A percentile compares a stretch with the other conserved stretches of the same genome.
phyloP scores from a whole-genome alignment of 1,139 yeast genomes.

The Sugiyamaella xylanicola region DNA sequence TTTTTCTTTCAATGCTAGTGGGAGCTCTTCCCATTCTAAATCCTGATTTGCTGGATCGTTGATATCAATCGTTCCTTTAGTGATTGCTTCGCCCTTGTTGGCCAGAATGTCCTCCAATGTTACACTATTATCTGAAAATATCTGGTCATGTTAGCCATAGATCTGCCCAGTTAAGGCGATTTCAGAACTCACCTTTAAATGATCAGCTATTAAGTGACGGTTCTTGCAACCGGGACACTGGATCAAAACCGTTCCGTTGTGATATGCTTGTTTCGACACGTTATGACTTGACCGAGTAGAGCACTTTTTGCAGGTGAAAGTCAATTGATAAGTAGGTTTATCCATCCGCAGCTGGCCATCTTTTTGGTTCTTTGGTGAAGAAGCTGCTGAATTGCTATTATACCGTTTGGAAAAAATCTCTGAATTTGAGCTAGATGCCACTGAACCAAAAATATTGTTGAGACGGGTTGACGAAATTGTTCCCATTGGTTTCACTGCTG shows the following conservation, averaged over 20 bases:
- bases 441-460: background rate
- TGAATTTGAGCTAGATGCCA: background rate
- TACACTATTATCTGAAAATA: conserved; percentile 73
- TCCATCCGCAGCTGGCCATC: conserved; percentile 29
- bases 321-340: conserved; percentile 79
- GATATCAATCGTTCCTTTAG: conserved; percentile 44
- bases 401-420: background rate
- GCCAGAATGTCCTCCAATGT: conserved; percentile 79
- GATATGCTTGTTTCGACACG: conserved; percentile 89
- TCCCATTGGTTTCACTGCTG: background rate
- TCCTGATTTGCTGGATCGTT: conserved; percentile 22
- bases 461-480: background rate
- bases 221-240: conserved; percentile 91
- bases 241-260: conserved; percentile 80
- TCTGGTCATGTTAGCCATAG: conserved; percentile 37
- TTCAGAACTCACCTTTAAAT: conserved; percentile 53
- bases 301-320: conserved; percentile 92
- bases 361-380: background rate
- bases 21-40: conserved; percentile 32
- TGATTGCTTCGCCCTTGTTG: conserved; percentile 73
- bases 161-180: background rate
- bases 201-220: conserved; percentile 92
- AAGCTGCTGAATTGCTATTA: background rate
- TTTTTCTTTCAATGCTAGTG: conserved; percentile 27
- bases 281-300: conserved; percentile 80